Conservation (phyloP, 495 filamentous ascomycete genomes). For the Podospora comata region DNA sequence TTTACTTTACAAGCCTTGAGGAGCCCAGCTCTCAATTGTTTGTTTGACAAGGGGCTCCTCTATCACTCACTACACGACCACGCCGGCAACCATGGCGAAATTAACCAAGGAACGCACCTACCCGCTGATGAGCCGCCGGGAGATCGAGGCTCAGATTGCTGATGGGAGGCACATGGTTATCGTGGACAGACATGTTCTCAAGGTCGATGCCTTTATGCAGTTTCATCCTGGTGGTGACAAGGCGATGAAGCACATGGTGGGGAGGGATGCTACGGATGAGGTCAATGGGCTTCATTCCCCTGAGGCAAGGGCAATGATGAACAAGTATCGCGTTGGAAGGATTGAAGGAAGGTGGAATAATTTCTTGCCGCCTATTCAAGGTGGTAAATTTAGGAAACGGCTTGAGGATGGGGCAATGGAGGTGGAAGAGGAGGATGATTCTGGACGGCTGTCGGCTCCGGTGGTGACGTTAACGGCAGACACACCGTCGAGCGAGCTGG, state of each 20-base stretch:
- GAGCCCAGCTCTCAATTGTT: no score
- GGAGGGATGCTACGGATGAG: constrained; percentile 94
- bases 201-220: constrained; percentile 79
- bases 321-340: constrained; percentile 76
- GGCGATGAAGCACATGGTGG: constrained; percentile 91
- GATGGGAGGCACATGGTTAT: constrained; percentile 81
- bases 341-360: constrained; percentile 83
- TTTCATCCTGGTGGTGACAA: constrained; percentile 94
- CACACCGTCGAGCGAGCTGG: constrained; percentile 40
- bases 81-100: neutral
- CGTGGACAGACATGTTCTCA: constrained; percentile 74
- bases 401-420: constrained; percentile 32
- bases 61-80: neutral
- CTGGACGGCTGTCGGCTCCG: constrained; percentile 33
- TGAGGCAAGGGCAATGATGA: constrained; percentile 74
- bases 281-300: constrained; percentile 81
- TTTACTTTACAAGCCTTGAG: no score
- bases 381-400: constrained; percentile 69
- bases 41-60: no score
- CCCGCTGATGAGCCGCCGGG: constrained; percentile 59
- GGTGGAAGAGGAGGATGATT: constrained; percentile 40
- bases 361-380: constrained; percentile 89
- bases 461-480: constrained; percentile 20
- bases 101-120: constrained; percentile 20
- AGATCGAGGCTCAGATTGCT: constrained; percentile 85